Percentiles rank a stretch among this genome's conserved stretches.
Evolutionary conservation across 75 land plant species (phyloP).

Genomic region (Ceratopteris richardii): DNA sequence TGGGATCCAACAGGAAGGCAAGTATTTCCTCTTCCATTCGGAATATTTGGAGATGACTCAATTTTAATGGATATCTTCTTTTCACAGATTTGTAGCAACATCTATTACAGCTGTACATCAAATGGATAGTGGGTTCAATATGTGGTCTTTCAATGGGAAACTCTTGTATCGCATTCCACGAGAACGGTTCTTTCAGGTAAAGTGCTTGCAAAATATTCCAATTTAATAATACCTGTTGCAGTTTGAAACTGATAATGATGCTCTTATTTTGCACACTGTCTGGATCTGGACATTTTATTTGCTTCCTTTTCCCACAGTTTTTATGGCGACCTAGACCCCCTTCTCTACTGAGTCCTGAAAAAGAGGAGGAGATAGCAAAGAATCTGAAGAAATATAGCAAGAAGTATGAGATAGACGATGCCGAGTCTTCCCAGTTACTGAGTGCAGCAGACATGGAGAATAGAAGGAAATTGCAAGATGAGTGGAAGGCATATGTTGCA

Average conservation of each 20-base stretch:
- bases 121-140: conserved; percentile 94
- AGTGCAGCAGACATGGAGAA: conserved; percentile 80
- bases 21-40: conserved; percentile 4
- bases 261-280: no score
- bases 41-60: no score
- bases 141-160: conserved; percentile 93
- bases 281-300: no score
- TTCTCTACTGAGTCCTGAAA: conserved; percentile 56
- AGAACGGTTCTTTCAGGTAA: conserved; percentile 84
- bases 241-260: no score
- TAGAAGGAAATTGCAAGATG: conserved; percentile 54
- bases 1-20: conserved; percentile 99
- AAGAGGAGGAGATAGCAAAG: conserved; percentile 74
- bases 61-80: no score
- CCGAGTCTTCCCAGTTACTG: conserved; percentile 45
- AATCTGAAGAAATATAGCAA: conserved; percentile 88
- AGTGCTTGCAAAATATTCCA: neutral
- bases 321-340: conserved; percentile 92
- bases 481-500: conserved; percentile 59
- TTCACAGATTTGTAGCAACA: conserved; percentile 78
- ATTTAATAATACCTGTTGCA: no score
- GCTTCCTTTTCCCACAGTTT: no score
- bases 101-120: conserved; percentile 85
- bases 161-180: conserved; percentile 59
- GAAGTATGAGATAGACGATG: conserved; percentile 82